Percentiles rank a stretch among this genome's conserved stretches.
Evolutionary conservation across 805 yeast genomes (phyloP).

Genomic region (Pichia thaimueangensis): DNA sequence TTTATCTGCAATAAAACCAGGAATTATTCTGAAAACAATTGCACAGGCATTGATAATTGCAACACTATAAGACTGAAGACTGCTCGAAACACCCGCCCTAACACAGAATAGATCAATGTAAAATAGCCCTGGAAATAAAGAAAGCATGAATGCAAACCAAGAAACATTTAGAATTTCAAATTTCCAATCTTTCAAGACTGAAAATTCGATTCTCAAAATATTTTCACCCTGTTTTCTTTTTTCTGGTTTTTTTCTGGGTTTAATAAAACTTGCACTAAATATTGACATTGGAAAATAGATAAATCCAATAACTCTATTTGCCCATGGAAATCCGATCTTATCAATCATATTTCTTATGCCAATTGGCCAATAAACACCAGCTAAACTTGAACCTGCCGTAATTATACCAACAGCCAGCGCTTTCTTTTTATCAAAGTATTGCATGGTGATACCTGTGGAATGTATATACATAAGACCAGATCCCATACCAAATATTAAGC

Average conservation of each 20-base stretch:
- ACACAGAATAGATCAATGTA: constrained; percentile 50
- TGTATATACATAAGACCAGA: constrained; percentile 44
- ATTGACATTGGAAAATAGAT: constrained; percentile 29
- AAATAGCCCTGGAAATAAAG: constrained; percentile 44
- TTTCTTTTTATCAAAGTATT: constrained; percentile 58
- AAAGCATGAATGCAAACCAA: constrained; percentile 30
- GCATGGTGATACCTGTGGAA: constrained; percentile 45
- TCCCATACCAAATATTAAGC: constrained; percentile 45
- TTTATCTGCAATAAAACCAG: constrained; percentile 43
- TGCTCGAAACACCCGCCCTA: constrained; percentile 44
- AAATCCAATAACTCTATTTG: constrained; percentile 41
- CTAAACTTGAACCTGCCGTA: constrained; percentile 44
- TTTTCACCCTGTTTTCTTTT: constrained; percentile 32
- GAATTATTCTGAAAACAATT: constrained; percentile 43
- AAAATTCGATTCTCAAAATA: constrained; percentile 28
- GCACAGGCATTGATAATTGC: constrained; percentile 36
- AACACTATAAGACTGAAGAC: constrained; percentile 45
- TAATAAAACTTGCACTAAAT: constrained; percentile 20
- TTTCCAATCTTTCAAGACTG: constrained; percentile 33
- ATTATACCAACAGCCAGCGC: constrained; percentile 44
- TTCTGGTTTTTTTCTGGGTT: constrained; percentile 27
- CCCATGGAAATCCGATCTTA: constrained; percentile 40
- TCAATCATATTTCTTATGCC: constrained; percentile 39
- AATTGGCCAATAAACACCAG: constrained; percentile 45
- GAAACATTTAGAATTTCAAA: constrained; percentile 34